Evolutionary conservation across 176 grass and related monocot genomes (phyloP).

Genomic region (Canna indica): DNA sequence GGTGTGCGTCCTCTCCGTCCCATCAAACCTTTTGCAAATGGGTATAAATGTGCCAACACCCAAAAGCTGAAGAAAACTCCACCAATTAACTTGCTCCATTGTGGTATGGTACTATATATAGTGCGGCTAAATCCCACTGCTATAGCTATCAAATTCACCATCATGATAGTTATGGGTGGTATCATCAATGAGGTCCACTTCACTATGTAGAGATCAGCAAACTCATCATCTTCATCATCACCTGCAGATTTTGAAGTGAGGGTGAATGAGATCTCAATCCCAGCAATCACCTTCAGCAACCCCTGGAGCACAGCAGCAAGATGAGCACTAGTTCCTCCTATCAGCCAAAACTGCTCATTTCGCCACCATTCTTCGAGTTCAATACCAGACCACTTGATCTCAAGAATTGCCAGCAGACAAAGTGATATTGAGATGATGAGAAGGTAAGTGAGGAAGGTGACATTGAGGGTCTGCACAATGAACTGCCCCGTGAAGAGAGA

Average conservation of each 20-base stretch:
- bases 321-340: conserved; percentile 87
- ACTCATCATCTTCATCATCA: conserved; percentile 74
- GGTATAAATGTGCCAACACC: conserved; percentile 90
- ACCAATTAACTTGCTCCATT: conserved; percentile 88
- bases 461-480: conserved; percentile 63
- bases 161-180: conserved; percentile 92
- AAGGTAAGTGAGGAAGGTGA: conserved; percentile 79
- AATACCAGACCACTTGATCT: conserved; percentile 95
- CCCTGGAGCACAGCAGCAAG: conserved; percentile 86
- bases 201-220: conserved; percentile 78
- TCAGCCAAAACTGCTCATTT: conserved; percentile 99
- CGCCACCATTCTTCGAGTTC: conserved; percentile 93
- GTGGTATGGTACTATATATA: conserved; percentile 72
- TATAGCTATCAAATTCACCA: conserved; percentile 84
- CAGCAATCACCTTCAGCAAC: conserved; percentile 79
- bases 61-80: conserved; percentile 99
- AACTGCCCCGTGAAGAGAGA: conserved; percentile 94
- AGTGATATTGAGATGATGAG: conserved; percentile 66
- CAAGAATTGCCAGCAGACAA: conserved; percentile 57
- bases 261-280: conserved; percentile 97
- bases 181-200: conserved; percentile 97
- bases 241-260: conserved; percentile 77
- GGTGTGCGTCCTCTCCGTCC: conserved; percentile 71
- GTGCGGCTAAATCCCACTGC: conserved; percentile 78
- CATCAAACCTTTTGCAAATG: conserved; percentile 90